phyloP scores from a whole-genome alignment of 108 stramenopile species.

The Aurantiochytrium sp. region DNA sequence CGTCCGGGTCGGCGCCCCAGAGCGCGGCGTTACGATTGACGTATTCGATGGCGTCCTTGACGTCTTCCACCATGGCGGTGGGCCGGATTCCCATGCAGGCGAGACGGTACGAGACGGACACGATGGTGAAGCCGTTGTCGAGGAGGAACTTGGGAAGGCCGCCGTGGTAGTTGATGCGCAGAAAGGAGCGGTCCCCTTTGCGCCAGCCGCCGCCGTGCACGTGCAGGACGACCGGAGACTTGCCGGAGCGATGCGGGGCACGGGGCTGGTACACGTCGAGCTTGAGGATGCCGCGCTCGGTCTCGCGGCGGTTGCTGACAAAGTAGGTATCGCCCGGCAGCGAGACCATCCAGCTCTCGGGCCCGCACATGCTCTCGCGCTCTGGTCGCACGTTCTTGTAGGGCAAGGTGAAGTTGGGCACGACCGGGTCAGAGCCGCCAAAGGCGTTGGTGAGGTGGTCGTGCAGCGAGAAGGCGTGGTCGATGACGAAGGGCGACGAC shows the following conservation, averaged over 20 bases:
- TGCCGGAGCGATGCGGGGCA: background rate
- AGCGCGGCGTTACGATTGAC: background rate
- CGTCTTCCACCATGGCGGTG: background rate
- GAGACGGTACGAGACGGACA: background rate
- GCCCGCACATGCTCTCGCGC: background rate
- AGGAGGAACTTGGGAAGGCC: background rate
- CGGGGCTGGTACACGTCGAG: background rate
- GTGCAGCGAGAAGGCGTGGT: background rate
- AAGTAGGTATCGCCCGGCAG: background rate
- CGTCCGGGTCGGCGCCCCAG: background rate
- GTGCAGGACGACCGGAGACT: background rate
- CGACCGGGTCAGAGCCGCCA: background rate
- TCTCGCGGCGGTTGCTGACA: background rate
- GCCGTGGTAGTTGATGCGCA: background rate
- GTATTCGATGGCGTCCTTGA: background rate
- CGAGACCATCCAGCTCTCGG: background rate
- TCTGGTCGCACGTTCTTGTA: background rate
- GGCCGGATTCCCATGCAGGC: background rate
- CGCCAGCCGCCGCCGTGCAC: background rate
- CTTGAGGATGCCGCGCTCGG: background rate
- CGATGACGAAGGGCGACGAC: background rate
- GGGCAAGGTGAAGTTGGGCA: background rate
- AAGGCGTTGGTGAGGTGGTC: background rate
- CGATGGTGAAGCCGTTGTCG: background rate
- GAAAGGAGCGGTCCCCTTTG: background rate